Conservation (phyloP, 2,329 filamentous ascomycete species). For the Verticillium nubilum region DNA sequence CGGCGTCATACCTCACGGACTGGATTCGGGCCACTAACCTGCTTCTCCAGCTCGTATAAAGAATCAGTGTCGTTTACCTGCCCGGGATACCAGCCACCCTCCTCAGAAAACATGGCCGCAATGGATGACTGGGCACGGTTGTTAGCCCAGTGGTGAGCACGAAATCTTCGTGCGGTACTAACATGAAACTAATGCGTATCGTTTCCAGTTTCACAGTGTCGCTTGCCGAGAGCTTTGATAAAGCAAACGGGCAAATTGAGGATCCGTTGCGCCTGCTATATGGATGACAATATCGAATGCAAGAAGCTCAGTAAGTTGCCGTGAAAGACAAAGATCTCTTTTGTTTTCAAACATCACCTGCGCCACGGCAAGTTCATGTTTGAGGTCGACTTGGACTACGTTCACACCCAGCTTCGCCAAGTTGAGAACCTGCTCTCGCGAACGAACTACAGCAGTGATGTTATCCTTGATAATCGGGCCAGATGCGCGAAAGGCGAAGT, state of each 20-base stretch:
- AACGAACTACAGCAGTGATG: slow-evolving; percentile 25
- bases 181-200: slow-evolving; percentile 27
- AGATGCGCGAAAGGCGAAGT: slow-evolving; percentile 18
- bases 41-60: slow-evolving; percentile 22
- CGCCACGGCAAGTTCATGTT: slow-evolving; percentile 18
- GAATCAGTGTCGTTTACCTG: slow-evolving; percentile 23
- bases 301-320: background rate
- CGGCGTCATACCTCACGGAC: slow-evolving; percentile 19
- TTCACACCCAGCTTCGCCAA: slow-evolving; percentile 24
- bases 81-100: slow-evolving; percentile 24
- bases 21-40: slow-evolving; percentile 17
- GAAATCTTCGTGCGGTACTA: slow-evolving; percentile 6
- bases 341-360: slow-evolving; percentile 16
- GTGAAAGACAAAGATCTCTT: slow-evolving; percentile 3
- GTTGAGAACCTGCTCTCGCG: slow-evolving; percentile 23
- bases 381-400: slow-evolving; percentile 23
- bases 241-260: slow-evolving; percentile 18
- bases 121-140: slow-evolving; percentile 18
- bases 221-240: slow-evolving; percentile 25
- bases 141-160: fast-evolving
- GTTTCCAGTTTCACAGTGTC: slow-evolving; percentile 16
- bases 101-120: slow-evolving; percentile 17
- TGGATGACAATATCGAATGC: slow-evolving; percentile 30
- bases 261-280: slow-evolving; percentile 24
- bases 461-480: slow-evolving; percentile 15